Percentiles rank a stretch among this genome's conserved stretches.
Evolutionary conservation across 176 grass and related monocot species (phyloP).

Genomic region (Paspalum notatum): DNA sequence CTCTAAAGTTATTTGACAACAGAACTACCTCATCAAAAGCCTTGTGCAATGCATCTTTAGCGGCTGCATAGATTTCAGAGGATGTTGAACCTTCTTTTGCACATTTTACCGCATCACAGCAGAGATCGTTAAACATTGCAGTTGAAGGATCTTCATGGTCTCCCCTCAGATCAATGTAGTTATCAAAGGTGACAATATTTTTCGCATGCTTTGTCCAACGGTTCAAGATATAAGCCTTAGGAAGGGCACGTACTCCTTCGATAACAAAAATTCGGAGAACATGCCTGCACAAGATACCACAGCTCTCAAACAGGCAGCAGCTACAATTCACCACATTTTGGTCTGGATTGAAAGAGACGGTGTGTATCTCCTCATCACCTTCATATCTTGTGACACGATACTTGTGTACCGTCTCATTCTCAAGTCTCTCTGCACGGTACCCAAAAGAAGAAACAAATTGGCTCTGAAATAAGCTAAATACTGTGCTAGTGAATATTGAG

Average conservation of each 20-base stretch:
- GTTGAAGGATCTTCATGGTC: constrained; percentile 55
- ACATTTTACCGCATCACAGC: constrained; percentile 63
- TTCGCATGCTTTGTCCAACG: constrained; percentile 95
- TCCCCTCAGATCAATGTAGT: constrained; percentile 67
- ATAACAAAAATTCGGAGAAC: constrained; percentile 75
- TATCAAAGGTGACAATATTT: constrained; percentile 58
- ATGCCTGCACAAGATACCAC: constrained; percentile 93
- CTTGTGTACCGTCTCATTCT: constrained; percentile 61
- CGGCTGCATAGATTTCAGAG: constrained; percentile 66
- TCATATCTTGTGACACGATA: constrained; percentile 50
- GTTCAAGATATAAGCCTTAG: constrained; percentile 82
- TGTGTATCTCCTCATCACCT: constrained; percentile 59
- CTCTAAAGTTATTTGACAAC: constrained; percentile 53
- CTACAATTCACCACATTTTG: constrained; percentile 62
- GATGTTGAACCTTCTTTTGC: constrained; percentile 82
- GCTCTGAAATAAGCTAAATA: constrained; percentile 86
- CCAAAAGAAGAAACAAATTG: constrained; percentile 90
- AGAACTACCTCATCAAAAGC: constrained; percentile 64
- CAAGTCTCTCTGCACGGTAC: constrained; percentile 80
- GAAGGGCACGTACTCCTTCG: constrained; percentile 70
- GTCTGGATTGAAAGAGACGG: constrained; percentile 62
- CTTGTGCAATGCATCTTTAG: constrained; percentile 80
- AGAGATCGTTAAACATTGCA: constrained; percentile 67
- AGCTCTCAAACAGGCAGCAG: constrained; percentile 84
- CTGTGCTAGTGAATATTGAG: constrained; percentile 67